Evolutionary conservation across 2,329 filamentous ascomycete species (phyloP), one percentile per base, ranked within the genome.

Genomic region (Colletotrichum melonis): DNA sequence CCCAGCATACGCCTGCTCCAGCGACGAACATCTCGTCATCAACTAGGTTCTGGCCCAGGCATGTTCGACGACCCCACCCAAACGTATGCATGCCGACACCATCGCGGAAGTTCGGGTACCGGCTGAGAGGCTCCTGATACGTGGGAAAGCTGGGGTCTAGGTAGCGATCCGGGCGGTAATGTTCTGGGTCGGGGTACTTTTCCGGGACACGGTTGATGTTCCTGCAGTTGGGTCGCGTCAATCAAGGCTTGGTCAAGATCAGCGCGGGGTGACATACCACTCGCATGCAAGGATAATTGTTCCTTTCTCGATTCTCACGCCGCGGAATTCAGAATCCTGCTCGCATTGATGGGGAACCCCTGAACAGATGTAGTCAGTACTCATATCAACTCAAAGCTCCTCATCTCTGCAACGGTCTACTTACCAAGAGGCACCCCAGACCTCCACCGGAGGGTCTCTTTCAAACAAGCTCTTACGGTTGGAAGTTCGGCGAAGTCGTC

Each of bases 121-220:
- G 86, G 2, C 87, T 87, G n/a, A 92, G 85, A 0, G 91, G 91
- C 77, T 89, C 90, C 77, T 92, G 88, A 82, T 88, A 92, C 0
- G 91, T 91, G 0, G 91, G 91, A 86, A 88, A 93, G 24, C 82
- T 83, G n/a, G 88, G 81, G 75, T 91, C 88, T 12, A 93, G 85
- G 84, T 89, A 93, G 52, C 91, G 87, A 76, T 92, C 90, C 0
- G 91, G 91, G 32, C 85, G 87, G 81, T 87, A 93, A 75, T 82
- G 86, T 60, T 93, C 90, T n/a, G 90, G 88, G 76, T 92, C 88
- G 1, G 90, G 90, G 77, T 93, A 93, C 68, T 86, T 88, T 46
- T 81, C 81, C 1, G 87, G 85, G 74, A 92, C 89, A 56, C 89
- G 88, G 78, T 90, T 88, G 78, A 92, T 88, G 57, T 85, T 85